Evolutionary conservation across 192 early-diverging fungal genomes (phyloP), one percentile per base, ranked within the genome.

Genomic region (Entomortierella chlamydospora): DNA sequence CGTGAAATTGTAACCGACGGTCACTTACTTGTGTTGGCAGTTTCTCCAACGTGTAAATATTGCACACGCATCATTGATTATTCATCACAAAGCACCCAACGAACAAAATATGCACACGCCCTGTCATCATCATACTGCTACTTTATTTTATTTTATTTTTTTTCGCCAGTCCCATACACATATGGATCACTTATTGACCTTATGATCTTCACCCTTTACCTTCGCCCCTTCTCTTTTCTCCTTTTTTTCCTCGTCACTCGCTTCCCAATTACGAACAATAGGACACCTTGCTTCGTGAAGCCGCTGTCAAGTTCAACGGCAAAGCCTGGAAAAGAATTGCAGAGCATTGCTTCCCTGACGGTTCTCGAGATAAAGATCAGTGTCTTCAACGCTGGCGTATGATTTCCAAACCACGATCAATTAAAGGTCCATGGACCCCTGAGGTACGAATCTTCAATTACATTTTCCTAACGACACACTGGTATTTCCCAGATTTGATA

Each of bases 241-340:
- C 22, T 63, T 26, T 26, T 25, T 28, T 47, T 28, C 54, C 30
- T 34, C 22, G 1, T 26, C n/a, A 25, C 54, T 28, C 45, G 23
- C 18, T 55, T 55, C 49, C 23, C 23, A 20, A 9, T 39, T 53
- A 39, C 59, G 25, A 41, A 31, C 30, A 47, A 54, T 49, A 79
- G 76, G 76, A 79, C 34, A 61, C 25, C 10, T 49, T 70, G 30
- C 76, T 79, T 47, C 67, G 76, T 20, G 76, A 79, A 60, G 76
- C 76, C 18, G 67, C 70, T 23, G 62, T 70, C 54, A 79, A 79
- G 58, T 79, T 79, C 63, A 79, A 79, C 76, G 76, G 76, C 47
- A 79, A 79, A 60, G 68, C 76, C 41, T 79, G 76, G 76, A 79
- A 79, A 50, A 57, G 76, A 58, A 79, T 79, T 41, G 76, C 76